Evolutionary conservation across 208 protist genomes (phyloP), one percentile per base, ranked within the genome.

Genomic region (Leishmania braziliensis): DNA sequence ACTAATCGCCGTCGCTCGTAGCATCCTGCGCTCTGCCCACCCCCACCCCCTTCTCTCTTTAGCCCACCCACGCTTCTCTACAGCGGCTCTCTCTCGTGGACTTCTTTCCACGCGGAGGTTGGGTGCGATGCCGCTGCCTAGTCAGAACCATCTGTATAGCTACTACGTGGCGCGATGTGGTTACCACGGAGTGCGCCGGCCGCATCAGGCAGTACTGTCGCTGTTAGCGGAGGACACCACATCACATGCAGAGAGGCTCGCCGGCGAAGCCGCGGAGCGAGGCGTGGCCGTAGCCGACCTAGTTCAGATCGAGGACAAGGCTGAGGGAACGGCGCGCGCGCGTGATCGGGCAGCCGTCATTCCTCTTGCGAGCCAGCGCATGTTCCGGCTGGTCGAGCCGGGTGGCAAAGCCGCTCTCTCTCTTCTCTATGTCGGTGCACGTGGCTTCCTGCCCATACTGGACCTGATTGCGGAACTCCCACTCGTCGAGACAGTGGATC

Each of bases 121-220:
- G 66, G 43, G 9, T 18, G 9, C 56, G 39, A 84, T 81, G 72
- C 65, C 39, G 20, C 77, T 91, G 62, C 82, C 88, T 5, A 81
- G 83, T 33, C 92, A 96, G 77, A 93, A 93, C 75, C 88, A 96
- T 48, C 87, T 96, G 53, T 93, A 91, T 77, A 86, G 89, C 51
- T 88, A 92, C 69, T 96, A 94, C 77, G 74, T 92, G 65, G 81
- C 84, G 14, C 83, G 88, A 26, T 96, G 92, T 69, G 91, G 91
- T 8, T 83, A 89, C 58, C 83, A 91, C 65, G 76, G 84, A 14
- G 91, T 96, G 63, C 80, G 82, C 4, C 91, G 89, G 75, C 91
- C 92, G 14, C 91, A 92, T 56, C 54, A 51, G 33, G 79, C 84
- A n/a, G 85, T 93, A 77, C 77, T 94, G 16, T 60, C 63, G 43